Evolutionary conservation across 306 rosid genomes (phyloP).

Genomic region (Betula pendula): DNA sequence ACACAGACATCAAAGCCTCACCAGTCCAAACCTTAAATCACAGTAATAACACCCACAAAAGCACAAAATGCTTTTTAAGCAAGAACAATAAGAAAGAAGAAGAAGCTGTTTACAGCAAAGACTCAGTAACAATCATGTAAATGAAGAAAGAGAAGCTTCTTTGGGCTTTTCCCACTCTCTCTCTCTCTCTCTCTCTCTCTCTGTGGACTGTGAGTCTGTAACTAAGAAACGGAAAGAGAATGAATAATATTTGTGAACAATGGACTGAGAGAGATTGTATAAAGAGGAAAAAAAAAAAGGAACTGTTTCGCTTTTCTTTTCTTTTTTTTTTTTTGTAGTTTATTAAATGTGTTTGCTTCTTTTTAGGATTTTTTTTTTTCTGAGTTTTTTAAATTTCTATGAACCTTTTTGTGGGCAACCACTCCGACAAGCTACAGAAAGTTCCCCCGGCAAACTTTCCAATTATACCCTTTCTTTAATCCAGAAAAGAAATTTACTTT

Average conservation of each 20-base stretch:
- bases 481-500: constrained; percentile 10
- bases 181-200: constrained; percentile 23
- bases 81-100: constrained; percentile 12
- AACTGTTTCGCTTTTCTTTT: constrained; percentile 24
- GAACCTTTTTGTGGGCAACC: constrained; percentile 62
- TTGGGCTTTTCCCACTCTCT: constrained; percentile 32
- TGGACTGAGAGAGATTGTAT: not conserved
- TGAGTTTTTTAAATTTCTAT: constrained; percentile 2
- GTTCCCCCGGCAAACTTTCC: constrained; percentile 42
- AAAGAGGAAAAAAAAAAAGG: constrained; percentile 39
- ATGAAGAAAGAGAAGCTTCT: constrained; percentile 36
- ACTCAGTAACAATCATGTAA: constrained; percentile 25
- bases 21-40: constrained; percentile 4
- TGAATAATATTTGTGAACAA: not conserved
- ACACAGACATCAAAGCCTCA: constrained; percentile 64
- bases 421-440: constrained; percentile 73
- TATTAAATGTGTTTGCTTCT: constrained; percentile 24
- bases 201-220: constrained; percentile 11
- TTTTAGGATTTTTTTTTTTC: constrained; percentile 33
- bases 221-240: constrained; percentile 7
- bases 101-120: constrained; percentile 19
- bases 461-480: constrained; percentile 16
- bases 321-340: constrained; percentile 21
- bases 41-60: constrained; percentile 31
- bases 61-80: constrained; percentile 26